Evolutionary conservation across 768 basidiomycete species (phyloP).

Genomic region (Suillus fuscotomentosus): DNA sequence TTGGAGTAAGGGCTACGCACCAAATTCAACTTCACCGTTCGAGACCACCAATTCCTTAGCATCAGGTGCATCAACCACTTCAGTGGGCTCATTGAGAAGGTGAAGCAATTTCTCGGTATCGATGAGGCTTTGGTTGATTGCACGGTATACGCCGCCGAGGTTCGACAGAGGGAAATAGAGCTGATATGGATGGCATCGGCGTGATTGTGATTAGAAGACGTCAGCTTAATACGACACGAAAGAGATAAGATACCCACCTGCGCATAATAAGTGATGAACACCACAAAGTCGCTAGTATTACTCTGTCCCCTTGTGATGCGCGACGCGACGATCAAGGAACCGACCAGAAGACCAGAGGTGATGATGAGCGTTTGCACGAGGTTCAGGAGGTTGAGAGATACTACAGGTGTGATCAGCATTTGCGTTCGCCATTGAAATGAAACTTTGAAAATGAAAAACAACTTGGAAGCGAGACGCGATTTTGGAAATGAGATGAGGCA

Average conservation of each 20-base stretch:
- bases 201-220: not conserved
- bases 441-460: not conserved
- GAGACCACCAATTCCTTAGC: slow-evolving; percentile 71
- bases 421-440: not conserved
- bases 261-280: slow-evolving; percentile 80
- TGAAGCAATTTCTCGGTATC: slow-evolving; percentile 85
- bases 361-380: slow-evolving; percentile 82
- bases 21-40: slow-evolving; percentile 85
- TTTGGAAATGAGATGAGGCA: not conserved
- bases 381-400: slow-evolving; percentile 72
- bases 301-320: slow-evolving; percentile 57
- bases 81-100: slow-evolving; percentile 77
- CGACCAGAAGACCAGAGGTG: slow-evolving; percentile 76
- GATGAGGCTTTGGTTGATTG: slow-evolving; percentile 70
- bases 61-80: slow-evolving; percentile 78
- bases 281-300: slow-evolving; percentile 62
- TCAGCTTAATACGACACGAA: not conserved
- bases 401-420: slow-evolving; percentile 33
- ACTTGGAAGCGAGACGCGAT: not conserved
- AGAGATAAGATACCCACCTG: slow-evolving; percentile 47
- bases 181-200: slow-evolving; percentile 26
- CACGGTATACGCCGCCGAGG: slow-evolving; percentile 77
- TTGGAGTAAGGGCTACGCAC: slow-evolving; percentile 33
- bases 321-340: slow-evolving; percentile 70
- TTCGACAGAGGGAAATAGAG: slow-evolving; percentile 75